phyloP scores from a whole-genome alignment of 148 eudicot genomes.

The Polygonum aviculare region DNA sequence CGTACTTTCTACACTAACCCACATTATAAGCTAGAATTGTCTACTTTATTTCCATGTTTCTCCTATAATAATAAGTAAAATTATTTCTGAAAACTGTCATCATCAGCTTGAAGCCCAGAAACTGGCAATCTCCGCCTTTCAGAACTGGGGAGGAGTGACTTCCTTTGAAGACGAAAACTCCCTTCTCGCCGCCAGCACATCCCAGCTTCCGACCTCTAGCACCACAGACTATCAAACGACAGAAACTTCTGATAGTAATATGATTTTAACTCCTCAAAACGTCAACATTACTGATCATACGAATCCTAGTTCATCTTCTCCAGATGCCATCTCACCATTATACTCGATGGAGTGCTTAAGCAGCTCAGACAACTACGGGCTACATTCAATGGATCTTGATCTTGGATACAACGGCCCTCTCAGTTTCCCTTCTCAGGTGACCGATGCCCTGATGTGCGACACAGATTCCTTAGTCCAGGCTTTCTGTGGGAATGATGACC shows the following conservation, averaged over 20 bases:
- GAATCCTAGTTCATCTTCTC: slow-evolving; percentile 35
- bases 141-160: slow-evolving; percentile 56
- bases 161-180: slow-evolving; percentile 53
- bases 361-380: slow-evolving; percentile 43
- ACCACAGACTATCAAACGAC: slow-evolving; percentile 24
- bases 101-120: slow-evolving; percentile 56
- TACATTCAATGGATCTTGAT: slow-evolving; percentile 9
- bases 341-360: slow-evolving; percentile 49
- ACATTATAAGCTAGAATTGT: too few relatives aligned
- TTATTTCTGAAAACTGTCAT: neutral
- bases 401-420: slow-evolving; percentile 32
- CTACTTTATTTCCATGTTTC: neutral
- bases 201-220: slow-evolving; percentile 21
- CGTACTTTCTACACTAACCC: too few relatives aligned
- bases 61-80: slow-evolving; percentile 2
- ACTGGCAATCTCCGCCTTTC: slow-evolving; percentile 54
- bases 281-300: slow-evolving; percentile 21
- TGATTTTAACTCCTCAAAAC: slow-evolving; percentile 26
- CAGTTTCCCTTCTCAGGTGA: slow-evolving; percentile 27
- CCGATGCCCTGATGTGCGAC: slow-evolving; percentile 36
- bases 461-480: slow-evolving; percentile 33
- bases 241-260: slow-evolving; percentile 29
- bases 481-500: slow-evolving; percentile 40
- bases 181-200: slow-evolving; percentile 35
- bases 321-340: slow-evolving; percentile 52